phyloP scores from a whole-genome alignment of 345 rosid species.

The Dimocarpus longan region DNA sequence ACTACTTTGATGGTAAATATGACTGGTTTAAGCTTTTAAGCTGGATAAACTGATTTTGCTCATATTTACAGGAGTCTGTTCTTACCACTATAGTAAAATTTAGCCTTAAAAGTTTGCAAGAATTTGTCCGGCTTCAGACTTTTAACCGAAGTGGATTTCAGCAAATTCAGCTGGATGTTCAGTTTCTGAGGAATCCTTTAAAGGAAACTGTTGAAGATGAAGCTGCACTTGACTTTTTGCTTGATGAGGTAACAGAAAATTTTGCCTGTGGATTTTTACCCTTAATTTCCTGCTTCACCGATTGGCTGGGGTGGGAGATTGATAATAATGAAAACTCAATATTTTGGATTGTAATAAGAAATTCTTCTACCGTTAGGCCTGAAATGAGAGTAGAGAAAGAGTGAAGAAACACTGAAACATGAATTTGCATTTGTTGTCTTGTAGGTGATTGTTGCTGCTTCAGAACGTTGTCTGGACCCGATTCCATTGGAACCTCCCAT shows the following conservation, averaged over 20 bases:
- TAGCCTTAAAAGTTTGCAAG: conserved; percentile 91
- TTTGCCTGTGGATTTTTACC: not conserved
- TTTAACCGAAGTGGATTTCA: conserved; percentile 96
- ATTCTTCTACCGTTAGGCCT: not conserved
- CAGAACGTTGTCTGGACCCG: conserved; percentile 94
- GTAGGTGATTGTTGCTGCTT: conserved; percentile 94
- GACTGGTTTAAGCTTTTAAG: conserved; percentile 10
- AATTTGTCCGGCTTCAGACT: conserved; percentile 90
- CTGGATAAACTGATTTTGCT: conserved; percentile 17
- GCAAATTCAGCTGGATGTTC: conserved; percentile 96
- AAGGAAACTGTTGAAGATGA: conserved; percentile 80
- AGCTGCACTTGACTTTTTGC: conserved; percentile 88
- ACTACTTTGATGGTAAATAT: conserved; percentile 16
- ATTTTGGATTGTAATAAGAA: not conserved
- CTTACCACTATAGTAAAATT: conserved; percentile 70
- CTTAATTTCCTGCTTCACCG: not conserved
- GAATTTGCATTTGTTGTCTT: conserved; percentile 12
- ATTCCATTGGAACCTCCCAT: conserved; percentile 90
- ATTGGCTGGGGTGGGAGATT: not conserved
- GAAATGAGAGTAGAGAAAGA: not conserved
- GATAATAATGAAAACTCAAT: not conserved
- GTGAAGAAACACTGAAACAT: not conserved
- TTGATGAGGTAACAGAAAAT: conserved; percentile 73
- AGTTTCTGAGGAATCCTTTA: conserved; percentile 72
- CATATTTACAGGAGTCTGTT: conserved; percentile 78